A percentile compares a stretch with the other conserved stretches of the same genome.
These are phyloP conservation scores for Phlebiopsis flavidoalba DNA, from an alignment of 768 basidiomycete genomes.

Conservation along the genomic window DNA sequence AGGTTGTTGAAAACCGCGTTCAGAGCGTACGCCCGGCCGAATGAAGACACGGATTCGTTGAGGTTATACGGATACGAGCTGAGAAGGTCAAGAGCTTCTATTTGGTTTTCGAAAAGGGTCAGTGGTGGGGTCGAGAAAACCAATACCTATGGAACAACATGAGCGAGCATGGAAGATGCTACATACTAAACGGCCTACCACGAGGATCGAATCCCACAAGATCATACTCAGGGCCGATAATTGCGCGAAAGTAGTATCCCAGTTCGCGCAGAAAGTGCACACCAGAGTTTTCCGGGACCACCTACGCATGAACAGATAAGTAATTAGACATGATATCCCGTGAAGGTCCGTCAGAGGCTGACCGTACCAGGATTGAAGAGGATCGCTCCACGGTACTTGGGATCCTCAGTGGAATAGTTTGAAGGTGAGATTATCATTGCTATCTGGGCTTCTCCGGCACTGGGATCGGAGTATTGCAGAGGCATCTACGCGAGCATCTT, in stretches of 20 bases:
- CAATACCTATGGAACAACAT: neutral
- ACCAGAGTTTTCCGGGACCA: slow-evolving; percentile 24
- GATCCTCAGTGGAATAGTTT: slow-evolving; percentile 1
- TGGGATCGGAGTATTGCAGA: neutral
- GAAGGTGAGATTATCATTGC: slow-evolving; percentile 24
- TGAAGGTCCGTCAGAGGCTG: neutral
- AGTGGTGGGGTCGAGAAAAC: neutral
- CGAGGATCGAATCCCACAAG: slow-evolving; percentile 27
- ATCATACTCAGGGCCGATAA: slow-evolving; percentile 25
- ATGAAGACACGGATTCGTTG: neutral
- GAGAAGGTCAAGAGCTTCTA: neutral
- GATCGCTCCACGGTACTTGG: slow-evolving; percentile 24
- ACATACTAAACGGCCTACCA: slow-evolving; percentile 3
- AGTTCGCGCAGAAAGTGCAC: slow-evolving; percentile 9
- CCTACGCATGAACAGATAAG: neutral
- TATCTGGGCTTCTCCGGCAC: slow-evolving; percentile 17
- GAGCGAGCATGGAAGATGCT: no score
- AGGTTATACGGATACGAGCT: neutral
- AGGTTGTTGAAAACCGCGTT: neutral
- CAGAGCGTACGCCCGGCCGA: neutral
- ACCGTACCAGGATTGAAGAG: slow-evolving; percentile 24
- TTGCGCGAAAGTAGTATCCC: slow-evolving; percentile 8
- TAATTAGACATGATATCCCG: no score
- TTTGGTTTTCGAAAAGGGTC: neutral
- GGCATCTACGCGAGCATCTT: neutral